phyloP scores from a whole-genome alignment of 2,329 filamentous ascomycete genomes.

The Clarireedia homoeocarpa region DNA sequence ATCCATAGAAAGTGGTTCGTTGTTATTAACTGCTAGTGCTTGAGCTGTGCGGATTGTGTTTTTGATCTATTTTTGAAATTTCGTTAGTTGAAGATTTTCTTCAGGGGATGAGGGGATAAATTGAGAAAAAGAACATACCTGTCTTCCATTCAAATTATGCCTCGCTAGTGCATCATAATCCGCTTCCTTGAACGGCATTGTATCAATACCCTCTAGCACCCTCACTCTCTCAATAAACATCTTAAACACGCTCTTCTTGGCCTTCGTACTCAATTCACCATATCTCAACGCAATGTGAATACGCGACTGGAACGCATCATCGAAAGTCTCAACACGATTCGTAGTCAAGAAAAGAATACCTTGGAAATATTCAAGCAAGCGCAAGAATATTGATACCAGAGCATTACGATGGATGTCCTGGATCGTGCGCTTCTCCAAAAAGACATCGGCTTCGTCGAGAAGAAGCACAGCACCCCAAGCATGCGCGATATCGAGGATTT shows the following conservation, averaged over 20 bases:
- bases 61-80: conserved; percentile 54
- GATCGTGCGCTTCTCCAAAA: conserved; percentile 74
- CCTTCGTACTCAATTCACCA: conserved; percentile 62
- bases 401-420: conserved; percentile 81
- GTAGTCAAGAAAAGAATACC: conserved; percentile 87
- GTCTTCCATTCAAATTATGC: conserved; percentile 60
- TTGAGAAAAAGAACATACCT: conserved; percentile 36
- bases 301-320: conserved; percentile 81
- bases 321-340: conserved; percentile 80
- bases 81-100: conserved; percentile 31
- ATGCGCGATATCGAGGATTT: conserved; percentile 79
- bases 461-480: conserved; percentile 80
- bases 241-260: conserved; percentile 73
- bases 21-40: conserved; percentile 70
- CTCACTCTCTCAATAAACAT: conserved; percentile 72
- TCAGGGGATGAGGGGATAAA: background rate
- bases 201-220: conserved; percentile 52
- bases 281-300: conserved; percentile 83
- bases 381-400: conserved; percentile 79
- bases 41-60: conserved; percentile 80
- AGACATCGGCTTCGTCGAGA: conserved; percentile 79
- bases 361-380: conserved; percentile 84
- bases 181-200: conserved; percentile 54
- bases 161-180: conserved; percentile 61
- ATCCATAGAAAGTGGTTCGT: conserved; percentile 62